Base-by-base conservation (phyloP, 108 stramenopile species). In the Conticribra guillardii region DNA sequence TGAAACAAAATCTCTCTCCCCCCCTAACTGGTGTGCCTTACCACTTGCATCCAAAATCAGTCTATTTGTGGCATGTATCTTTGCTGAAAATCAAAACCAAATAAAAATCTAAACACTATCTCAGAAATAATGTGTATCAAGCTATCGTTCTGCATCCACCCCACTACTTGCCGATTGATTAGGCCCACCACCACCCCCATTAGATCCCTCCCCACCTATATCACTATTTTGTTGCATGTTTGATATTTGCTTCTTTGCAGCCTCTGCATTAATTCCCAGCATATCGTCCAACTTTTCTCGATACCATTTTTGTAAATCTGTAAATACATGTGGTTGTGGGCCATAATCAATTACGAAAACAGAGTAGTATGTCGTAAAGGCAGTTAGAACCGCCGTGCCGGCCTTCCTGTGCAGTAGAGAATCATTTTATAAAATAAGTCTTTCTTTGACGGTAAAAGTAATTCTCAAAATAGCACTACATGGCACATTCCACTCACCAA, bases 331-430 rank as follows among this genome's bases (percentile, higher is more conserved):
- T 17, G 74, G 67, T 34, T 70, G 41, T 23, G 63, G 52, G 61
- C 79, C 79, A 55, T 80, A 80, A 60, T 80, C 79, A 28, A 80
- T 59, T 30, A 70, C 54, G 41, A 80, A 80, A 56, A 80, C 48
- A 30, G 65, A 66, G 34, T 80, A 74, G 50, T 60, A 80, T 46
- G 73, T 67, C 32, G 79, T 80, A 54, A 41, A 67, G 26, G 71
- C 37, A 26, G 79, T 80, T 19, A 70, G 18, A 2, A 80, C 73
- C 1, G 73, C 79, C 2, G 79, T 80, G 14, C 73, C 79, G 29
- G 79, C 53, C 27, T 80, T 80, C 79, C 75, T 76, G n/a, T n/a
- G n/a, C n/a, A n/a, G n/a, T n/a, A n/a, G n/a, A n/a, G n/a, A n/a
- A n/a, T n/a, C n/a, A n/a, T n/a, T n/a, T n/a, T n/a, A n/a, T n/a